Evolutionary conservation across 2,329 filamentous ascomycete species (phyloP).

Genomic region (Xylariaceae sp.): DNA sequence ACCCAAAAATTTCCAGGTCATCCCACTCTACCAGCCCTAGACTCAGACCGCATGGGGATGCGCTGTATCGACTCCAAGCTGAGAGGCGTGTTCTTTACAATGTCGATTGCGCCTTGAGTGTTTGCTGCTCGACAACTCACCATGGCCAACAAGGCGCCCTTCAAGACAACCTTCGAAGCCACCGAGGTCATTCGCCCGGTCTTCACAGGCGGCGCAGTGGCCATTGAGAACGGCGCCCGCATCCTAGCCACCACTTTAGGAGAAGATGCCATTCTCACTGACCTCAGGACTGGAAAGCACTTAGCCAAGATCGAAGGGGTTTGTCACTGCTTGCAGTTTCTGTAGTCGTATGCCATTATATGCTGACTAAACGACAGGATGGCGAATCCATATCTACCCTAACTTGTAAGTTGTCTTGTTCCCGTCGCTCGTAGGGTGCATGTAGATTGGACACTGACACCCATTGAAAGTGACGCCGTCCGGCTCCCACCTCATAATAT

Average conservation of each 20-base stretch:
- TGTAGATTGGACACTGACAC: slow-evolving; percentile 17
- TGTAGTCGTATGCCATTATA: not conserved
- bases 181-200: slow-evolving; percentile 84
- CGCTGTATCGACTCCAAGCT: slow-evolving; percentile 4
- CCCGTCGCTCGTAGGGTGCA: slow-evolving; percentile 1
- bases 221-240: slow-evolving; percentile 75
- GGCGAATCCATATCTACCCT: slow-evolving; percentile 77
- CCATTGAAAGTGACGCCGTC: slow-evolving; percentile 70
- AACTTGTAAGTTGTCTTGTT: slow-evolving; percentile 46
- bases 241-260: slow-evolving; percentile 87
- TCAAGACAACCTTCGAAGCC: slow-evolving; percentile 88
- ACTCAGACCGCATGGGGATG: not conserved
- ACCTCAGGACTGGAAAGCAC: slow-evolving; percentile 78
- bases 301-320: slow-evolving; percentile 86
- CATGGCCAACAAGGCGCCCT: slow-evolving; percentile 61
- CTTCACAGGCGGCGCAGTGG: slow-evolving; percentile 86
- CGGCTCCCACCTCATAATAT: slow-evolving; percentile 82
- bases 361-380: slow-evolving; percentile 51
- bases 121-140: slow-evolving; percentile 17
- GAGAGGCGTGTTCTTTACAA: not conserved
- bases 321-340: slow-evolving; percentile 24
- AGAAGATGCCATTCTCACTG: slow-evolving; percentile 85
- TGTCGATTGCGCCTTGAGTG: slow-evolving; percentile 2
- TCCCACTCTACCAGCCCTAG: slow-evolving; percentile 12
- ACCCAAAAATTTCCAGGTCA: slow-evolving; percentile 25